These are phyloP conservation scores for Yamadazyma sp. DNA, from an alignment of 1,139 yeast species.

Conservation along the genomic window DNA sequence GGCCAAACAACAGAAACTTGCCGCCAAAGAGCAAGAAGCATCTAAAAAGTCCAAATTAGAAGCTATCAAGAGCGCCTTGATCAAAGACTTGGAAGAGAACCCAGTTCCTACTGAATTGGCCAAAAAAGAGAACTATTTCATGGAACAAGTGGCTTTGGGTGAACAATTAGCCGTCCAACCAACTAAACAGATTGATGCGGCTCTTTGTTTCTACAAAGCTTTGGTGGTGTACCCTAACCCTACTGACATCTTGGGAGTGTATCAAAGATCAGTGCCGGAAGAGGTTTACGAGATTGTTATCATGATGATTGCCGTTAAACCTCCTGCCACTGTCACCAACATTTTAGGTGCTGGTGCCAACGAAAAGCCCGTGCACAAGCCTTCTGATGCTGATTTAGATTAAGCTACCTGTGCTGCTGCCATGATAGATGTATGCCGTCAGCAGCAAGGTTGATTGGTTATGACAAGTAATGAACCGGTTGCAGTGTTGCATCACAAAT, in stretches of 20 bases:
- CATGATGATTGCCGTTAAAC: slow-evolving; percentile 85
- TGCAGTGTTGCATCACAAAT: too few relatives aligned
- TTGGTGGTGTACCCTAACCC: slow-evolving; percentile 93
- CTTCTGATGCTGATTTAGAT: slow-evolving; percentile 42
- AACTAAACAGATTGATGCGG: slow-evolving; percentile 71
- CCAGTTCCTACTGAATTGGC: slow-evolving; percentile 75
- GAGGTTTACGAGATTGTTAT: slow-evolving; percentile 79
- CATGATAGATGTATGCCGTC: too few relatives aligned
- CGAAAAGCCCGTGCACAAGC: slow-evolving; percentile 20
- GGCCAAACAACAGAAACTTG: slow-evolving; percentile 56
- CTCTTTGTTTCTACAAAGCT: slow-evolving; percentile 92
- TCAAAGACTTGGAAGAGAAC: slow-evolving; percentile 60
- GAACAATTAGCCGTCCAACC: slow-evolving; percentile 66
- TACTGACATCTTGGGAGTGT: slow-evolving; percentile 81
- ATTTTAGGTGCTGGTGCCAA: slow-evolving; percentile 49
- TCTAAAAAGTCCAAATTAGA: slow-evolving; percentile 61
- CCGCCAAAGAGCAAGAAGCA: slow-evolving; percentile 56
- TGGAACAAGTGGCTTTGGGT: slow-evolving; percentile 80
- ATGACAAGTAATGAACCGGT: too few relatives aligned
- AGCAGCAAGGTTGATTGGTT: too few relatives aligned
- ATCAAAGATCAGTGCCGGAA: slow-evolving; percentile 84
- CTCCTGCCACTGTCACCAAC: slow-evolving; percentile 77
- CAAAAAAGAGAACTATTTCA: slow-evolving; percentile 75
- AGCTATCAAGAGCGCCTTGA: slow-evolving; percentile 60
- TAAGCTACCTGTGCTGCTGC: too few relatives aligned